Conservation (phyloP, 192 early-diverging fungal genomes). For the Entomortierella chlamydospora region DNA sequence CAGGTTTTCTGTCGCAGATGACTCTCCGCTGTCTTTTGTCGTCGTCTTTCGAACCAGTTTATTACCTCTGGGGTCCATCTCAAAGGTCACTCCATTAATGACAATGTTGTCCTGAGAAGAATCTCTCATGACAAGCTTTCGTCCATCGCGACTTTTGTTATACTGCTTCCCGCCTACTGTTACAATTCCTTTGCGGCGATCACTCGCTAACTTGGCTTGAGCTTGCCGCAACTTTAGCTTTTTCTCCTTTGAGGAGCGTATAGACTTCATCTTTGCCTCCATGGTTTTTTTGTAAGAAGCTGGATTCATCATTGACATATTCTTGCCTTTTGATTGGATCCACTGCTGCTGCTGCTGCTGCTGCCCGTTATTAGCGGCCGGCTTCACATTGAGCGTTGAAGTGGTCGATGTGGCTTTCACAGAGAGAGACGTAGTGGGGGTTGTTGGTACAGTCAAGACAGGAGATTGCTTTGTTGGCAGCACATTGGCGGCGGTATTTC, state of each 20-base stretch:
- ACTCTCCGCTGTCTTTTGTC: neutral
- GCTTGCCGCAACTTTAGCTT: slow-evolving; percentile 22
- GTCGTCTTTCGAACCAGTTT: slow-evolving; percentile 41
- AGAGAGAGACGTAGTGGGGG: neutral
- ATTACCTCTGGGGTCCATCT: slow-evolving; percentile 50
- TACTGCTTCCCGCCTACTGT: slow-evolving; percentile 33
- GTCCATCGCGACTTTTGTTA: slow-evolving; percentile 36
- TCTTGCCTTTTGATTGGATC: slow-evolving; percentile 50
- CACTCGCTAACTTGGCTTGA: slow-evolving; percentile 21
- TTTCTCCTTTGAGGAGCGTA: slow-evolving; percentile 25
- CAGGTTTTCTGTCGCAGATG: neutral
- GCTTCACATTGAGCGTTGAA: neutral
- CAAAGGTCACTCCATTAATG: slow-evolving; percentile 50
- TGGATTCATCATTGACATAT: slow-evolving; percentile 48
- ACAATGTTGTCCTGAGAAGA: slow-evolving; percentile 29
- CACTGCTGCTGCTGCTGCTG: slow-evolving; percentile 22
- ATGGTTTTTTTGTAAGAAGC: slow-evolving; percentile 48
- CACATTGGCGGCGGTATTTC: neutral
- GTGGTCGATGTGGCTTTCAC: neutral
- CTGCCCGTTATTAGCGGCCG: neutral
- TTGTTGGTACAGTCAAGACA: neutral
- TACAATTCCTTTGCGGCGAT: slow-evolving; percentile 37
- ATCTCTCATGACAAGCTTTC: slow-evolving; percentile 30
- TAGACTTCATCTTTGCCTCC: slow-evolving; percentile 49
- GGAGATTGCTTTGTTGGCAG: neutral